Evolutionary conservation across 2,329 filamentous ascomycete genomes (phyloP).

Genomic region (Pseudovirgaria hyperparasitica): DNA sequence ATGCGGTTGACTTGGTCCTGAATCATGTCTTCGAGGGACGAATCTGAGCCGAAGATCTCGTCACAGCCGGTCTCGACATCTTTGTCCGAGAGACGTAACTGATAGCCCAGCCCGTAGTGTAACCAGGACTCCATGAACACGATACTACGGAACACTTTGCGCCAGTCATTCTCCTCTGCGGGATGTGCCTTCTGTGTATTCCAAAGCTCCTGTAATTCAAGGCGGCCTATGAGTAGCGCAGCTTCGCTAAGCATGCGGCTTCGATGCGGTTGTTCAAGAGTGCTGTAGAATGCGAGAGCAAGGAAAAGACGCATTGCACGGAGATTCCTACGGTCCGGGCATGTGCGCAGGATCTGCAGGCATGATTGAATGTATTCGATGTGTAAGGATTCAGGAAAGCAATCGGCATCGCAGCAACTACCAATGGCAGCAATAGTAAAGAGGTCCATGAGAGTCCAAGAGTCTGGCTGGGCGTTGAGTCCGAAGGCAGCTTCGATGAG

Average conservation of each 20-base stretch:
- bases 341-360: conserved; percentile 20
- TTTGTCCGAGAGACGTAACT: no score
- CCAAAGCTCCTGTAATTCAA: neutral
- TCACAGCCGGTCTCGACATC: no score
- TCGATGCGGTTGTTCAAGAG: conserved; percentile 27
- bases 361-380: no score
- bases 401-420: conserved; percentile 24
- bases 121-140: conserved; percentile 29
- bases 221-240: neutral
- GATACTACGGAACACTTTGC: conserved; percentile 19
- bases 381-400: conserved; percentile 22
- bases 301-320: conserved; percentile 23
- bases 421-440: conserved; percentile 24
- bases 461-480: conserved; percentile 12
- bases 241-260: no score
- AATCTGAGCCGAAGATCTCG: no score
- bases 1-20: conserved; percentile 23
- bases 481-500: conserved; percentile 22
- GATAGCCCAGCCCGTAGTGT: no score
- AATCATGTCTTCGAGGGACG: no score
- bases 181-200: neutral
- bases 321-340: conserved; percentile 16
- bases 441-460: conserved; percentile 22
- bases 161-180: conserved; percentile 13
- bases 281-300: conserved; percentile 21